Conservation (phyloP, 148 eudicot genomes). For the Pouteria glomerata region DNA sequence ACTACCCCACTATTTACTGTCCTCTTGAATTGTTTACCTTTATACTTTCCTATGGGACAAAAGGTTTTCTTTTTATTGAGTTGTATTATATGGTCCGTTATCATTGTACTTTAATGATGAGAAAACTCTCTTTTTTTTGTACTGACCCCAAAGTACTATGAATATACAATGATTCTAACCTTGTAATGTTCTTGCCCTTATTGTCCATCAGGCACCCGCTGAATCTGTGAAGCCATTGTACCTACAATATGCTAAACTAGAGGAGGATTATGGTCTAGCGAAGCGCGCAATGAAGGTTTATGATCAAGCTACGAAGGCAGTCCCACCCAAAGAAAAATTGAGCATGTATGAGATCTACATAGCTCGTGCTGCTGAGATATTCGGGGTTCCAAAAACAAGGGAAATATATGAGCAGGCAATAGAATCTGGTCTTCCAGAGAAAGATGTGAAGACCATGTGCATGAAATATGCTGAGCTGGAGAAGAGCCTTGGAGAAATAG, state of each 20-base stretch:
- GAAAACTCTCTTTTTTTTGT: neutral
- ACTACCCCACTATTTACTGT: neutral
- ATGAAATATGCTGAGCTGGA: constrained; percentile 87
- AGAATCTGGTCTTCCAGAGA: constrained; percentile 84
- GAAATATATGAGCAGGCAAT: constrained; percentile 92
- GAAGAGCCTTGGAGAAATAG: constrained; percentile 92
- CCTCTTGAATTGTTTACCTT: neutral
- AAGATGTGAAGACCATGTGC: constrained; percentile 86
- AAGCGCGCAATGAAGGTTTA: constrained; percentile 91
- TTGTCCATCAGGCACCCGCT: constrained; percentile 69
- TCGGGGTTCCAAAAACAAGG: constrained; percentile 88
- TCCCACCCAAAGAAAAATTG: constrained; percentile 79
- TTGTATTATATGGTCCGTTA: neutral
- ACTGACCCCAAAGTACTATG: neutral
- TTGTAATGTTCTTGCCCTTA: constrained; percentile 2
- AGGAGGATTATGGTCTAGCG: constrained; percentile 89
- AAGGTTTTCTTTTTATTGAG: neutral
- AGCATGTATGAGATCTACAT: constrained; percentile 95
- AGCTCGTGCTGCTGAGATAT: constrained; percentile 89
- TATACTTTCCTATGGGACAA: neutral
- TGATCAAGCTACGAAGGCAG: constrained; percentile 84
- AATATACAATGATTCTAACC: neutral
- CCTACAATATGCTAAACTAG: constrained; percentile 87
- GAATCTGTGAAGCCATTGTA: constrained; percentile 75
- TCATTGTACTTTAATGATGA: neutral